Percentiles rank a stretch among this genome's conserved stretches.
These are phyloP conservation scores for Ogataea wickerhamii DNA, from an alignment of 805 yeast species.

Conservation along the genomic window DNA sequence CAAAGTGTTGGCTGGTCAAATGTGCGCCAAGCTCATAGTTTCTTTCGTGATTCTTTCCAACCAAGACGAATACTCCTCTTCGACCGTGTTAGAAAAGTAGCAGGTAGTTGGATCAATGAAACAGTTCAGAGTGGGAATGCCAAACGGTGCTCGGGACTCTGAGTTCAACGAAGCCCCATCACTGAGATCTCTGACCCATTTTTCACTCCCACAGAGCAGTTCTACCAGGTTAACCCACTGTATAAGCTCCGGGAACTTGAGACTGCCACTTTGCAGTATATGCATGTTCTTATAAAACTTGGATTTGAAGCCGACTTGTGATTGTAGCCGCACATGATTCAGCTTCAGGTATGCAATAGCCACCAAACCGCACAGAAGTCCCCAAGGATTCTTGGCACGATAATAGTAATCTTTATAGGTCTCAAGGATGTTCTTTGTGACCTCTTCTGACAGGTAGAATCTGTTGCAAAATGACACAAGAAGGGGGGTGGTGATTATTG, in stretches of 20 bases:
- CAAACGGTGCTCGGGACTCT: conserved; percentile 30
- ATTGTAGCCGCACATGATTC: conserved; percentile 43
- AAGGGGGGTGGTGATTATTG: conserved; percentile 34
- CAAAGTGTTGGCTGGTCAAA: too few relatives aligned
- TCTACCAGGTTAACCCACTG: conserved; percentile 53
- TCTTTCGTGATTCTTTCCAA: too few relatives aligned
- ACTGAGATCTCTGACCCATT: conserved; percentile 56
- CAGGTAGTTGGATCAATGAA: conserved; percentile 20
- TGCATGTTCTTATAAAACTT: conserved; percentile 50
- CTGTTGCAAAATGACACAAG: conserved; percentile 53
- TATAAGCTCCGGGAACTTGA: conserved; percentile 45
- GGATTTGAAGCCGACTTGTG: conserved; percentile 47
- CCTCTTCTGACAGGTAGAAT: conserved; percentile 55
- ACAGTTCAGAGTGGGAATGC: conserved; percentile 22
- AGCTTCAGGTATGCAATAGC: conserved; percentile 55
- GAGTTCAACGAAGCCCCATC: conserved; percentile 31
- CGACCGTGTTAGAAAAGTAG: conserved; percentile 30
- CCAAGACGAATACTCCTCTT: conserved; percentile 35
- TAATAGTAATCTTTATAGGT: conserved; percentile 48
- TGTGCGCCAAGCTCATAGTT: too few relatives aligned
- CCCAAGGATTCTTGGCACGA: conserved; percentile 63
- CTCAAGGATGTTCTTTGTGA: conserved; percentile 47
- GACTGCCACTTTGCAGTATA: conserved; percentile 50
- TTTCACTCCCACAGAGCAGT: conserved; percentile 50
- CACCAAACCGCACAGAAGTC: conserved; percentile 62